A percentile compares a stretch with the other conserved stretches of the same genome.
These are phyloP conservation scores for Aspergillus ibericus DNA, from an alignment of 2,329 filamentous ascomycete genomes.

Conservation along the genomic window DNA sequence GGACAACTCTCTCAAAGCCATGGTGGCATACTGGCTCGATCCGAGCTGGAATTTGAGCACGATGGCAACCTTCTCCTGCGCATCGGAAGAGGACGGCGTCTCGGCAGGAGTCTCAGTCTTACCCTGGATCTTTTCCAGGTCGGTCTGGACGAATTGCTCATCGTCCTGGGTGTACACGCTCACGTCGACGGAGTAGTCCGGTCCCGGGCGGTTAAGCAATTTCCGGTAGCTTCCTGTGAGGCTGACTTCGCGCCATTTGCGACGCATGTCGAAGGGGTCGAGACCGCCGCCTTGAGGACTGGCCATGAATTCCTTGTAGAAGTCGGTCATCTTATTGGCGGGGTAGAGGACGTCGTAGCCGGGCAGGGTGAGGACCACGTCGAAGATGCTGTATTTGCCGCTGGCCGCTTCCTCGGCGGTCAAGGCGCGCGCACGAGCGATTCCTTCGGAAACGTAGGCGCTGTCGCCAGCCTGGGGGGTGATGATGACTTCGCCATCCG, in stretches of 20 bases:
- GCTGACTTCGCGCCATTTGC: constrained; percentile 82
- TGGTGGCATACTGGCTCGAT: constrained; percentile 80
- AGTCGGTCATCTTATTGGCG: constrained; percentile 75
- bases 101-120: constrained; percentile 28
- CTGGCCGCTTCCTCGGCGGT: constrained; percentile 74
- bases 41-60: constrained; percentile 73
- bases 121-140: constrained; percentile 67
- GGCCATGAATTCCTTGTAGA: constrained; percentile 84
- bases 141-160: constrained; percentile 86
- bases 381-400: constrained; percentile 77
- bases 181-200: constrained; percentile 65
- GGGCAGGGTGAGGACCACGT: constrained; percentile 87
- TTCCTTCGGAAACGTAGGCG: constrained; percentile 53
- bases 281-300: constrained; percentile 73
- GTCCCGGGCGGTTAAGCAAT: constrained; percentile 69
- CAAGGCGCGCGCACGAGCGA: constrained; percentile 70
- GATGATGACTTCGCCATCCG: constrained; percentile 66
- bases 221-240: constrained; percentile 87
- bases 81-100: constrained; percentile 13
- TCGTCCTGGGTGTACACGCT: constrained; percentile 64
- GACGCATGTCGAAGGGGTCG: constrained; percentile 82
- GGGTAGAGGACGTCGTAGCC: constrained; percentile 90
- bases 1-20: constrained; percentile 78
- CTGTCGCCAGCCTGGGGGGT: constrained; percentile 59
- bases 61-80: constrained; percentile 60